phyloP scores from a whole-genome alignment of 331 rosid species.

The Erythrophleum ivorense region DNA sequence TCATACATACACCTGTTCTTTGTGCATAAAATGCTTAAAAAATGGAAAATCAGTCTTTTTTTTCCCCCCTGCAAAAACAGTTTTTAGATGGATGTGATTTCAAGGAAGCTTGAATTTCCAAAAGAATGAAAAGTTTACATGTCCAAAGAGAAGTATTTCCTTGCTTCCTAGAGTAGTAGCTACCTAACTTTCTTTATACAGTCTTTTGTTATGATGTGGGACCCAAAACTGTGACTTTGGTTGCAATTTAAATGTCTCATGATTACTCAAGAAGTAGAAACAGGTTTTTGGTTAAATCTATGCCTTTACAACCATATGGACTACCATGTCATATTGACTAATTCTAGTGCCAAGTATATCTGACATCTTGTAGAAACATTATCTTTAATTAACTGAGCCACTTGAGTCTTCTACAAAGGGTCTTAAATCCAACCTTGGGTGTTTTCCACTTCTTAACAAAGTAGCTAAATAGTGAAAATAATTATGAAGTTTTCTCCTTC shows the following conservation, averaged over 20 bases:
- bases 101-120: slow-evolving; percentile 16
- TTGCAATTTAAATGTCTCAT: background rate
- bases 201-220: background rate
- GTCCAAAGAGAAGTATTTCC: background rate
- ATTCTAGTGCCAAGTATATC: background rate
- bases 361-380: background rate
- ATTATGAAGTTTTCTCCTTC: background rate
- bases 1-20: background rate
- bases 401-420: background rate
- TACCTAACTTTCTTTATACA: background rate
- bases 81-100: slow-evolving; percentile 10
- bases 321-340: background rate
- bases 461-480: background rate
- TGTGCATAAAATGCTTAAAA: slow-evolving; percentile 1
- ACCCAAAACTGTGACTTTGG: background rate
- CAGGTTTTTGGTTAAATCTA: background rate
- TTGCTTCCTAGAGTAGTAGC: background rate
- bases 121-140: background rate
- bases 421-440: background rate
- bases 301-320: background rate
- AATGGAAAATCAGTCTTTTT: slow-evolving; percentile 10
- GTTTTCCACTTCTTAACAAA: background rate
- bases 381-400: background rate
- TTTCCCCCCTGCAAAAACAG: background rate
- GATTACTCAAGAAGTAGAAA: background rate